Base-by-base conservation (phyloP, 129 eudicot species). In the Lonicera japonica region DNA sequence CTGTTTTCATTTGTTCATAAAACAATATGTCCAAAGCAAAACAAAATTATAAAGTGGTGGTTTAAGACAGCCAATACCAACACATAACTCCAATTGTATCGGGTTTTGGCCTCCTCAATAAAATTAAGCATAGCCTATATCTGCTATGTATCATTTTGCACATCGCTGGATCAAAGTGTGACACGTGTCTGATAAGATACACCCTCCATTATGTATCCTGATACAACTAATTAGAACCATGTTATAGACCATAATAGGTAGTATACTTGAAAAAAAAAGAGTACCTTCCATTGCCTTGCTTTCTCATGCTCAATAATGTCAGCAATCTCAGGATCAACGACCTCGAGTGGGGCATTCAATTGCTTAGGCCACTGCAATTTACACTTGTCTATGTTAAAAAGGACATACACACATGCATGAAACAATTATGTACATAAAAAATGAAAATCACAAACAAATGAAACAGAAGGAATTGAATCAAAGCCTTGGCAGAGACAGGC, bases 281-380 rank as follows among this genome's bases (percentile, higher is more conserved):
- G 55, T 21, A 94, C 99, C 95, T 94, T 94, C 99, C 99, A 94
- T 71, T 94, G 99, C 14, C 99, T 70, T 19, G 99, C 85, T 56
- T 94, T 94, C 73, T 94, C 96, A 34, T 16, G 99, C 87, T 94
- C 99, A 68, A 94, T 94, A 64, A 94, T 94, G 65, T 94, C 95
- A 1, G 96, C 96, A 64, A 94, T 85, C 80, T 94, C 99, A 43
- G 99, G 99, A 81, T 94, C 99, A 78, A 94, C 86, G 6, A 66
- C 89, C 50, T 94, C 95, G 5, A 94, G 73, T n/a, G 99, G 89
- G 61, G 96, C 96, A 78, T 94, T 94, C 83, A 94, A 59, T 52
- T 94, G 99, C 82, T 94, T 94, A 8, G 99, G 89, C 99, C 99
- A 94, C 99, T 94, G 81, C 54, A 85, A 66, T 64, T 61, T 41